Evolutionary conservation across 805 yeast genomes (phyloP), one percentile per base, ranked within the genome.

Genomic region (Lachancea waltii): DNA sequence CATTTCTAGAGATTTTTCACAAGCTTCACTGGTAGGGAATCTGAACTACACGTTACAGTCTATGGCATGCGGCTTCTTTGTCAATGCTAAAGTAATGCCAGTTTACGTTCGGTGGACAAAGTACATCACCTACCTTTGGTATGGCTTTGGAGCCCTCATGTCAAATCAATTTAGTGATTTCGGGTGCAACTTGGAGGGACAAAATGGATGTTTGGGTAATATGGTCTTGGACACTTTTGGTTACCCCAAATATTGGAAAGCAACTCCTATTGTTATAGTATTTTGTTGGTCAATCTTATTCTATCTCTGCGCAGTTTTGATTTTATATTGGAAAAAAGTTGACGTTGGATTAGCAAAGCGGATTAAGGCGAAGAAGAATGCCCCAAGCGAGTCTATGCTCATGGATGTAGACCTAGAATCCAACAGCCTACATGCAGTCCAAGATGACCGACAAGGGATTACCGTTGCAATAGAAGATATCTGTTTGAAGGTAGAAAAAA

Each of bases 31-130:
- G 40, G 58, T 77, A n/a, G 69, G 76, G 22, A 83, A 82, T 50
- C 54, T 77, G 37, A 70, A 77, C 43, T 81, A 76, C 53, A 84
- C 86, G 21, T 62, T 82, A 19, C 85, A 84, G 50, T 75, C 84
- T 36, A 73, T 82, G 69, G 85, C 85, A 0, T 79, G 85, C 56
- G 95, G 95, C 1, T 83, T 75, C 59, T 85, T 81, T 52, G 82
- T 80, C 16, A 84, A 85, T 56, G 75, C 87, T 1, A 65, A 68
- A 6, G 69, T 75, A 1, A 70, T 85, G 77, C 95, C 95, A 0
- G 94, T 83, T 1, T 86, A 86, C 51, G 94, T 85, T 7, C 68
- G 85, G 24, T 85, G 95, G 95, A 71, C 80, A 4, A 83, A 81
- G 53, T 85, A 82, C 58, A 64, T 79, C 40, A 79, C 90, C 0